phyloP scores from a whole-genome alignment of 495 filamentous ascomycete species.

The Aspergillus avenaceus region DNA sequence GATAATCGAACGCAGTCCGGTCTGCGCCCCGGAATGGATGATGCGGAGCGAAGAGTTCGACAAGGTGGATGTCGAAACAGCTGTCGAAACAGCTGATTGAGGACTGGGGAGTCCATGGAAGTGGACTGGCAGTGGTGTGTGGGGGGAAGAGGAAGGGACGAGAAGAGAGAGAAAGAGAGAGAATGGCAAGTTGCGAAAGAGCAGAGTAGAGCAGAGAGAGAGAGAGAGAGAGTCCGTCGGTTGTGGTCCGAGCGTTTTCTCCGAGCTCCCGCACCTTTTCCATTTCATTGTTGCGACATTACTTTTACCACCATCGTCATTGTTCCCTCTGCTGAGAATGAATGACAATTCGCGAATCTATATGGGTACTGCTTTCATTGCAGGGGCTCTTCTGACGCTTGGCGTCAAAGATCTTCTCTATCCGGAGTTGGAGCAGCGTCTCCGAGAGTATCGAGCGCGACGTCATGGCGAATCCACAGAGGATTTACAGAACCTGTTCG shows the following conservation, averaged over 20 bases:
- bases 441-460: conserved; percentile 38
- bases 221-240: conserved; percentile 2
- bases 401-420: conserved; percentile 68
- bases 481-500: neutral
- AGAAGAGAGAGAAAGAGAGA: conserved; percentile 2
- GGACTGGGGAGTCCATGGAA: conserved; percentile 76
- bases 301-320: no score
- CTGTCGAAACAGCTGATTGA: conserved; percentile 75
- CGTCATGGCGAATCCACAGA: conserved; percentile 3
- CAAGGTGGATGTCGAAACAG: conserved; percentile 71
- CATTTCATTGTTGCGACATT: neutral
- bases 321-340: conserved; percentile 9
- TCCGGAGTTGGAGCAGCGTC: conserved; percentile 59
- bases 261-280: neutral
- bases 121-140: neutral
- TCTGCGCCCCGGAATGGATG: conserved; percentile 11
- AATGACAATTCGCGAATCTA: conserved; percentile 34
- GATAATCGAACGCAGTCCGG: conserved; percentile 18
- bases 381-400: conserved; percentile 67
- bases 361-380: conserved; percentile 65
- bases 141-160: conserved; percentile 4
- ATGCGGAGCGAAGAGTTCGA: conserved; percentile 45
- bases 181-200: neutral
- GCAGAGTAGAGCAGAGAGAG: neutral
- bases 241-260: conserved; percentile 32